A percentile compares a stretch with the other conserved stretches of the same genome.
These are phyloP conservation scores for Coemansia sp. DNA, from an alignment of 192 early-diverging fungal species.

Conservation along the genomic window DNA sequence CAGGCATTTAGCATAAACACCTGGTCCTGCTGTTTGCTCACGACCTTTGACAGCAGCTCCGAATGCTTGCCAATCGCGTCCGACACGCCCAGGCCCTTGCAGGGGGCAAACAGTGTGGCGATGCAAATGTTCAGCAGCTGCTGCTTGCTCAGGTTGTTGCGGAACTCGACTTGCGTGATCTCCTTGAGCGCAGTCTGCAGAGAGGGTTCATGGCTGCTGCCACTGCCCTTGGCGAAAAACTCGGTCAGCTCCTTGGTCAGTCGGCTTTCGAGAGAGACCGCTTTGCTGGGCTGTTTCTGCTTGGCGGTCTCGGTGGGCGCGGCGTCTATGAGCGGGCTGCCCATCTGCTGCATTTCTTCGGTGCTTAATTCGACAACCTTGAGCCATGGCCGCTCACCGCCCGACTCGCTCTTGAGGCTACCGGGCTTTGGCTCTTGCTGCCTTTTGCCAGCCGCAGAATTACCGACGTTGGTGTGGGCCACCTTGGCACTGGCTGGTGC, in stretches of 20 bases:
- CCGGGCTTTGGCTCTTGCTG: constrained; percentile 16
- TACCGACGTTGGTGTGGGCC: not conserved
- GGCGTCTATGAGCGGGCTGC: constrained; percentile 28
- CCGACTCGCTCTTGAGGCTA: constrained; percentile 11
- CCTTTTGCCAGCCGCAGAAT: constrained; percentile 10
- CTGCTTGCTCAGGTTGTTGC: constrained; percentile 74
- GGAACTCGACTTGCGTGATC: constrained; percentile 80
- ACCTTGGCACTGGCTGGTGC: constrained; percentile 16
- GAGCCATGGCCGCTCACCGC: constrained; percentile 43
- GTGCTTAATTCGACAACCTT: constrained; percentile 42
- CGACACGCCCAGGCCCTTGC: constrained; percentile 26
- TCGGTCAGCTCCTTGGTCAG: constrained; percentile 24
- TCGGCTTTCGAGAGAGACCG: constrained; percentile 30
- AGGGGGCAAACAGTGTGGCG: constrained; percentile 48
- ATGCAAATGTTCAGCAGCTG: constrained; percentile 71
- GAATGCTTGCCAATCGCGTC: constrained; percentile 15
- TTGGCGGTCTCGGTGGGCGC: constrained; percentile 10
- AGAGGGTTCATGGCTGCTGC: constrained; percentile 6
- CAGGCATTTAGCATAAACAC: constrained; percentile 49
- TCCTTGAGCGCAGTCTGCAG: constrained; percentile 70
- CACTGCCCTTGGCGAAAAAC: constrained; percentile 10
- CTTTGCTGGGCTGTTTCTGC: constrained; percentile 21
- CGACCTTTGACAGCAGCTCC: constrained; percentile 36
- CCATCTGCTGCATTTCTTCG: constrained; percentile 43
- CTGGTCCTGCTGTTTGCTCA: constrained; percentile 43